These are phyloP conservation scores for Rhynchospora breviuscula DNA, from an alignment of 176 grass and related monocot genomes.

Conservation along the genomic window DNA sequence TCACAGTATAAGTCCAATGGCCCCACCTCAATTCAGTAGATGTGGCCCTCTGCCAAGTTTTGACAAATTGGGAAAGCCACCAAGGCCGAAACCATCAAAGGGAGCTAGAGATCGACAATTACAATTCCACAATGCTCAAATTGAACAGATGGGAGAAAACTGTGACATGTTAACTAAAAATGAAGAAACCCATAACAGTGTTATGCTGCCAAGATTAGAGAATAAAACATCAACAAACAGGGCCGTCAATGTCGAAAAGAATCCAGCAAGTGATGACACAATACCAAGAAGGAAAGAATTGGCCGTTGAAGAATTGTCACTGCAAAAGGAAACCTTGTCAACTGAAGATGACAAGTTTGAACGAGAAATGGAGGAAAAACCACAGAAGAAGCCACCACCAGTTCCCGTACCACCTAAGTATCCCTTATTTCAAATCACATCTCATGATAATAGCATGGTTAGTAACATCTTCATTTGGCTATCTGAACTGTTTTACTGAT, in stretches of 20 bases:
- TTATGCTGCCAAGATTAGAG: constrained; percentile 6
- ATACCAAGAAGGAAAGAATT: neutral
- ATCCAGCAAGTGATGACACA: neutral
- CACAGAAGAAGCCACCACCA: constrained; percentile 22
- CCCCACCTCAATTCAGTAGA: neutral
- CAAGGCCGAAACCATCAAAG: constrained; percentile 43
- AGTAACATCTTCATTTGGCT: constrained; percentile 8
- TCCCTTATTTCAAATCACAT: constrained; percentile 54
- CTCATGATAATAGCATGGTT: constrained; percentile 90
- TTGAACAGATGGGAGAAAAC: constrained; percentile 21
- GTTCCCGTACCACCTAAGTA: constrained; percentile 44
- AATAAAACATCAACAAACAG: constrained; percentile 10
- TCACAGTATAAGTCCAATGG: neutral
- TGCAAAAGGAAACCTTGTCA: neutral
- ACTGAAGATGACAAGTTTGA: constrained; percentile 23
- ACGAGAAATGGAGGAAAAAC: constrained; percentile 30
- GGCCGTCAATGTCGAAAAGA: neutral
- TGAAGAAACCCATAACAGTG: constrained; percentile 22
- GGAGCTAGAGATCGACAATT: constrained; percentile 16
- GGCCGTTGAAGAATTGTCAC: neutral
- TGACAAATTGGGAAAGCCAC: constrained; percentile 42
- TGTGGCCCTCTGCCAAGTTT: constrained; percentile 28
- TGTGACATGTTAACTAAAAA: neutral
- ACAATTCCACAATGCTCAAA: constrained; percentile 21
- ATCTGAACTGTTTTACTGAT: neutral